Evolutionary conservation across 106 monocot species (phyloP), one percentile per base, ranked within the genome.

Genomic region (Amphibolis antarctica): DNA sequence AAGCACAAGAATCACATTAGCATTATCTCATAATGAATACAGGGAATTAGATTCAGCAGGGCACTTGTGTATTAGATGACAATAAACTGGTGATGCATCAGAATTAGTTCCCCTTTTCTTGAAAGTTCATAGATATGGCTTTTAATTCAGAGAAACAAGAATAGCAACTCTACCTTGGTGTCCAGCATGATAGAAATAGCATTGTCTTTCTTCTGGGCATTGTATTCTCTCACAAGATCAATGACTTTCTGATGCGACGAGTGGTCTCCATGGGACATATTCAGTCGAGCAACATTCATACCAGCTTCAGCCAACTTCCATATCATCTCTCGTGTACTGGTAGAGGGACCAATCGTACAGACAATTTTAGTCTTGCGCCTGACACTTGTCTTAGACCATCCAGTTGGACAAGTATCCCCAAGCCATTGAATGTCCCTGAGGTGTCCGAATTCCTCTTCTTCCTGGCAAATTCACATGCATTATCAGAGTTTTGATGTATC

Each of bases 201-300:
- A 81, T 90, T 90, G 66, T 98, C 96, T 53, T 78, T 82, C 19
- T 67, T 65, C 20, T 84, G 82, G 25, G 84, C 80, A 83, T 98
- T 98, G 69, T 98, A 98, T 66, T 98, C 96, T 30, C 85, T 90
- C 42, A 98, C 96, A 3, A 98, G 72, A 77, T 98, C 90, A 63
- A 98, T 98, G 53, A 98, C 96, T 63, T 90, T 98, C 75, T 98
- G 86, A 63, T 98, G 96, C 49, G 96, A 98, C 18, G 90, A 78
- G 77, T 98, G 96, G 69, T 98, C 96, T 52, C 96, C 96, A 69
- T 98, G 96, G 30, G 96, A 98, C 96, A 96, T 96, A 69, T 98
- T 98, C 44, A 98, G 69, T 20, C 96, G 77, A 30, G 96, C 96
- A 44, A 98, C 96, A 57, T 98, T 98, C 96, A 98, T 98, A 51